These are phyloP conservation scores for Candida suzukii DNA, from an alignment of 805 yeast genomes.

Conservation along the genomic window DNA sequence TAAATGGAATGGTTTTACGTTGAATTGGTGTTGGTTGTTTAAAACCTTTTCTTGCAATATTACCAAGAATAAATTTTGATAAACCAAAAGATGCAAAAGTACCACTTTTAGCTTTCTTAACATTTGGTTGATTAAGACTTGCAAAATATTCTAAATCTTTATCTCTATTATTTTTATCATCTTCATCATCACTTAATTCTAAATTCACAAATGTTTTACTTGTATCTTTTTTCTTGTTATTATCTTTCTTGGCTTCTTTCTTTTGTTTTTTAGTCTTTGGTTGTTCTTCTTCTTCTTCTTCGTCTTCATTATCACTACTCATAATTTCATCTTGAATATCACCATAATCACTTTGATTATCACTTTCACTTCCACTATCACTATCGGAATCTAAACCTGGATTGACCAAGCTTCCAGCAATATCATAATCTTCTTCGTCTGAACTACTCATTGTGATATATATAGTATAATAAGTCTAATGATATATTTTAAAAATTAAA, in stretches of 20 bases:
- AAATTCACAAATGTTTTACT: constrained; percentile 25
- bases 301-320: constrained; percentile 23
- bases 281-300: constrained; percentile 23
- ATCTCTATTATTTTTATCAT: constrained; percentile 28
- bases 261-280: constrained; percentile 21
- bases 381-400: constrained; percentile 17
- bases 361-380: constrained; percentile 20
- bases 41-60: constrained; percentile 79
- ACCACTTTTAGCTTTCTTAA: constrained; percentile 64
- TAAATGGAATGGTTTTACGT: constrained; percentile 87
- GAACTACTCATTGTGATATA: constrained; percentile 11
- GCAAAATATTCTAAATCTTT: constrained; percentile 28
- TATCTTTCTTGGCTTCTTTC: constrained; percentile 10
- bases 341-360: constrained; percentile 18
- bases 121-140: constrained; percentile 22
- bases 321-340: constrained; percentile 34
- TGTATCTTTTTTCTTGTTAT: constrained; percentile 4
- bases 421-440: constrained; percentile 49
- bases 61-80: constrained; percentile 59
- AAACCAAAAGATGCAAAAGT: constrained; percentile 88
- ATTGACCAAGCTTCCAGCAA: constrained; percentile 53
- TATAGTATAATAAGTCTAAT: not conserved
- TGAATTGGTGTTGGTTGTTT: constrained; percentile 97
- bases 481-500: not conserved
- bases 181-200: constrained; percentile 33